Conservation (phyloP, 1,284 basidiomycete genomes). For the Somion occarium region DNA sequence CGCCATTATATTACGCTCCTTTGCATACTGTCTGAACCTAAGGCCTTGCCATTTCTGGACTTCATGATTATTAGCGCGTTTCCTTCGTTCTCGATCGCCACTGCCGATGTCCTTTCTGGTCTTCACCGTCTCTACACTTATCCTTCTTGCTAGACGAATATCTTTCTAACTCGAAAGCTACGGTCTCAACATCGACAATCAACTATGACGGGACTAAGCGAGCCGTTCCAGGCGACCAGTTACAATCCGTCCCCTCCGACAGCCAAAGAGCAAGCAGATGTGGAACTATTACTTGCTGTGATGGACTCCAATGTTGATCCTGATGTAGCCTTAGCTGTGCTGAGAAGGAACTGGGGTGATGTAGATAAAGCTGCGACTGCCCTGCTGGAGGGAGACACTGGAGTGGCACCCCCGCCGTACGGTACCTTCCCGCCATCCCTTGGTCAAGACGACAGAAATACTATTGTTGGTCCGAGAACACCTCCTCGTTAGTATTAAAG, state of each 20-base stretch:
- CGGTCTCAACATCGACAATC: no score
- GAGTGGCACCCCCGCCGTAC: conserved; percentile 19
- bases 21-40: no score
- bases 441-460: conserved; percentile 12
- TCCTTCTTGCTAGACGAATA: no score
- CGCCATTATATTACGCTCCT: no score
- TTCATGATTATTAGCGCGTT: no score
- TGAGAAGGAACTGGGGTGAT: conserved; percentile 55
- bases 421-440: conserved; percentile 10
- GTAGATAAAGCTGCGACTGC: conserved; percentile 58
- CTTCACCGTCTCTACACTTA: no score
- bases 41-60: no score
- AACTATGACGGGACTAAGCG: no score
- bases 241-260: conserved; percentile 9
- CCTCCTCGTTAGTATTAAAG: conserved; percentile 29
- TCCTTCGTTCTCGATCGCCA: no score
- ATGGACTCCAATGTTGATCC: conserved; percentile 30
- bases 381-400: conserved; percentile 49
- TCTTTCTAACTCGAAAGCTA: no score
- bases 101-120: no score
- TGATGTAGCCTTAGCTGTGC: conserved; percentile 44
- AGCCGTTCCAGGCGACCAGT: no score
- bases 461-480: conserved; percentile 21
- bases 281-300: conserved; percentile 33
- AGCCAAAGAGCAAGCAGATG: conserved; percentile 24